Base-by-base conservation (phyloP, 2,329 filamentous ascomycete genomes). In the Canariomyces notabilis region DNA sequence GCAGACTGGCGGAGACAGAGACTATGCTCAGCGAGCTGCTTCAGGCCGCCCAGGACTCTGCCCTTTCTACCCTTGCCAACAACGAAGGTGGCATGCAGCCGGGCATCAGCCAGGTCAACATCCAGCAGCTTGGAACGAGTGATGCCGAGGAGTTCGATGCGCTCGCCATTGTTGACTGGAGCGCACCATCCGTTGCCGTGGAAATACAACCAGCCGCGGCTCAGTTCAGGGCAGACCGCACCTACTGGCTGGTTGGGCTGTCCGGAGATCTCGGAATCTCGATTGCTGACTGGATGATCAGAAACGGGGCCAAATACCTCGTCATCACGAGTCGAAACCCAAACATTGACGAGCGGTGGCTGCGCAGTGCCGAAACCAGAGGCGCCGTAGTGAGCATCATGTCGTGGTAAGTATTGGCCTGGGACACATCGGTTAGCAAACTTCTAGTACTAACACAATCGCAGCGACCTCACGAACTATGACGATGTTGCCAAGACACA, bases 221-320 rank as follows among this genome's bases (percentile, higher is more conserved):
- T 26, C n/a, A 38, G 37, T 55, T 58, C 38, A 51, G 50, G 15
- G 26, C 18, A 15, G 23, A 48, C 9, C 44, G 33, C 6, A 59
- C 53, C 0, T 57, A 57, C 45, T 56, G 53, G 52, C 19, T 59
- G 3, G 39, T 55, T 1, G 55, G 56, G 1, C 29, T 59, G 21
- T 48, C 53, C 5, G 39, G 47, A 12, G 31, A 8, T 4, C 31
- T 46, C 4, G 44, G 44, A 6, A 9, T 36, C 7, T 35, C 37
- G 5, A 14, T 46, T 3, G 11, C 11, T 14, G 55, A 59, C 22
- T 59, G 56, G 55, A 52, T 59, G 48, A 49, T 57, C 20, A 16
- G 18, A 2, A 31, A 37, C 4, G 57, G 57, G 1, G 55, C 46
- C 6, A 37, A 12, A 5, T 34, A 38, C 16, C 1, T 59, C 1